phyloP scores from a whole-genome alignment of 2,329 filamentous ascomycete genomes.

The Exutisphaerella laricina region DNA sequence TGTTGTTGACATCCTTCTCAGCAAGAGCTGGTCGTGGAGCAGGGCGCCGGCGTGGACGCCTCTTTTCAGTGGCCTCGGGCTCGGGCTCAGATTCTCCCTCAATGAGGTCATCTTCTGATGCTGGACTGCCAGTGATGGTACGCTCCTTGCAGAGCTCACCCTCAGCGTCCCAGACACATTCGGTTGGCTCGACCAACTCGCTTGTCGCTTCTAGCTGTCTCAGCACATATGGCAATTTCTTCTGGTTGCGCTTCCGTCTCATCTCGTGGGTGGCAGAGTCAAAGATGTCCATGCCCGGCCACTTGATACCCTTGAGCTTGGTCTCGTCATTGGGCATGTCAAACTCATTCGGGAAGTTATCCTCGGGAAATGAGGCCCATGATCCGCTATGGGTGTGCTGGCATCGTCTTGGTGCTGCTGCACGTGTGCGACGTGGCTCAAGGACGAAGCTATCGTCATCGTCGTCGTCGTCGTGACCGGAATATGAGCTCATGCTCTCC shows the following conservation, averaged over 20 bases:
- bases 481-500: slow-evolving; percentile 16
- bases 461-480: slow-evolving; percentile 22
- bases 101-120: slow-evolving; percentile 35
- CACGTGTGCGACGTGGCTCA: slow-evolving; percentile 7
- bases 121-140: slow-evolving; percentile 41
- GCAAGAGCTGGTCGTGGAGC: slow-evolving; percentile 20
- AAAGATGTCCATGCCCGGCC: slow-evolving; percentile 76
- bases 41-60: slow-evolving; percentile 18
- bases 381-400: slow-evolving; percentile 14
- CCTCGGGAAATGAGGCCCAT: slow-evolving; percentile 13
- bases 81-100: slow-evolving; percentile 31
- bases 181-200: slow-evolving; percentile 56
- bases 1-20: slow-evolving; percentile 28
- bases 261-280: slow-evolving; percentile 70
- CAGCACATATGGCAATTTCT: slow-evolving; percentile 68
- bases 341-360: slow-evolving; percentile 31
- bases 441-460: slow-evolving; percentile 20
- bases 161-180: slow-evolving; percentile 55
- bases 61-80: slow-evolving; percentile 26
- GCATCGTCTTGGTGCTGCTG: slow-evolving; percentile 5
- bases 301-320: slow-evolving; percentile 65
- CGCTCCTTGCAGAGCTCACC: slow-evolving; percentile 40
- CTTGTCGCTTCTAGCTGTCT: slow-evolving; percentile 61
- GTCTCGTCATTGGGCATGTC: slow-evolving; percentile 31
- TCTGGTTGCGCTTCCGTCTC: slow-evolving; percentile 70